Evolutionary conservation across 2,329 filamentous ascomycete species (phyloP), one percentile per base, ranked within the genome.

Genomic region (Scedosporium aurantiacum): DNA sequence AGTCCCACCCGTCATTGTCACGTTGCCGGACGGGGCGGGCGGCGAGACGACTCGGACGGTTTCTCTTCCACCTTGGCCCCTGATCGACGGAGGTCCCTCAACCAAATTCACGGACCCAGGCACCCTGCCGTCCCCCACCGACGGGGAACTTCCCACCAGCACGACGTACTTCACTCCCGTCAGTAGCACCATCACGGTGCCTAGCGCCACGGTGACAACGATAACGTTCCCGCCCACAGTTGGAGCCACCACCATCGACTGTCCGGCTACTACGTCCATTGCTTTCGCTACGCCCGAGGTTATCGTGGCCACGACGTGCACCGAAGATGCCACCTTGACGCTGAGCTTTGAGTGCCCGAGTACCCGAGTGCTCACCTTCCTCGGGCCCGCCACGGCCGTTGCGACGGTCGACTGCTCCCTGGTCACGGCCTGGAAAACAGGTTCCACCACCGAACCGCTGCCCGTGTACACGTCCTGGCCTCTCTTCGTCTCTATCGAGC

Each of bases 11-110:
- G 27, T 28, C 4, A 7, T 28, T 28, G 27, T 28, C 27, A 28
- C 27, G 27, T 28, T 28, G 4, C 27, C 27, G 27, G 27, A 28
- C 27, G 27, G 27, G 27, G 27, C 5, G 27, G 27, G 27, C 3
- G 27, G 27, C 27, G 27, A 28, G 27, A 28, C 27, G 0, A 63
- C 60, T 3, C 63, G 67, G 4, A 65, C 55, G 2, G 25, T 67
- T 14, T 27, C 63, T 3, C 63, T 67, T 4, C 67, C 66, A 3
- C 66, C 66, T 2, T 68, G 66, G 66, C 66, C 66, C 2, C 60
- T 57, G 21, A 61, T 68, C 10, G 57, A 58, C 27, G 47, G 57
- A 0, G 64, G 62, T 3, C 62, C 58, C 5, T 43, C 43, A n/a
- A 12, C n/a, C 12, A 14, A 10, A 3, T 52, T 27, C 21, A 61